Evolutionary conservation across 441 rosid genomes (phyloP).

Genomic region (Pelargonium cotyledonis): DNA sequence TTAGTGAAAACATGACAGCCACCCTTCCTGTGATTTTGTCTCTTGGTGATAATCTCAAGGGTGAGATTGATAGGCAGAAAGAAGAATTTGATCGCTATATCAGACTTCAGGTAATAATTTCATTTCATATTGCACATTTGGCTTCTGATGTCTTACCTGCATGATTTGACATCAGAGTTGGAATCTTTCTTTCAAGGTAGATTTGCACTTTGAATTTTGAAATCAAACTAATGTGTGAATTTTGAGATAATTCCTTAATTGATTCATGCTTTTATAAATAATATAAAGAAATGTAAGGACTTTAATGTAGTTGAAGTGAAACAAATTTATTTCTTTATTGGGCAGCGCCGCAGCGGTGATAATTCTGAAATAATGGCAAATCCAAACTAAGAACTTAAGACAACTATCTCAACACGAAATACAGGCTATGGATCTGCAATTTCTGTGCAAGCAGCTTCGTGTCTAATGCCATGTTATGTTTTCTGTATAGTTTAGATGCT

Average conservation of each 20-base stretch:
- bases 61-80: conserved; percentile 47
- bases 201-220: neutral
- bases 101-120: conserved; percentile 41
- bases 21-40: conserved; percentile 36
- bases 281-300: neutral
- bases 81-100: conserved; percentile 47
- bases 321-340: no score
- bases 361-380: neutral
- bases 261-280: neutral
- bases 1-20: conserved; percentile 37
- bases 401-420: neutral
- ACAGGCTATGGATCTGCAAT: neutral
- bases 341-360: neutral
- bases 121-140: neutral
- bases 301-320: no score
- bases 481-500: neutral
- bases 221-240: neutral
- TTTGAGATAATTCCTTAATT: neutral
- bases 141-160: neutral
- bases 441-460: neutral
- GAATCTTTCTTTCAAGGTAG: neutral
- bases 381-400: neutral
- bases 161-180: no score
- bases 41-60: conserved; percentile 37
- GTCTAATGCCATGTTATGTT: neutral